A percentile compares a stretch with the other conserved stretches of the same genome.
Conservation (phyloP, 202 grass and related monocot species). For the Setaria viridis region DNA sequence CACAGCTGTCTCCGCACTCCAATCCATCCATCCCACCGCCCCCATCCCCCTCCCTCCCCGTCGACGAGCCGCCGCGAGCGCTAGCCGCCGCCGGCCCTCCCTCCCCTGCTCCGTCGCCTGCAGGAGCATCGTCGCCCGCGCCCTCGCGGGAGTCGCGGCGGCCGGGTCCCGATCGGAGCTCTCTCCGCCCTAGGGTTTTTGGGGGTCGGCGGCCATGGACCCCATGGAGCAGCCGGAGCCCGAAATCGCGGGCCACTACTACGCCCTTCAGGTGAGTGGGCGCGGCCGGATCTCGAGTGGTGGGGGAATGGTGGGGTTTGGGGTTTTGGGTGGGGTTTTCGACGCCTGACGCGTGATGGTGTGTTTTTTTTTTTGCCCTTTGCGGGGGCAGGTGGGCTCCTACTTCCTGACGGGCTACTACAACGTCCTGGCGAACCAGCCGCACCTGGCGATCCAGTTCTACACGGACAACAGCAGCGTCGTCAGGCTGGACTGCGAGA, state of each 20-base stretch:
- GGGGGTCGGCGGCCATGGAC: slow-evolving; percentile 23
- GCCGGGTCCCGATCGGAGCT: neutral
- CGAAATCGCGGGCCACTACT: slow-evolving; percentile 35
- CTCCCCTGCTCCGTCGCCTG: neutral
- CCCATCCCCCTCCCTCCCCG: slow-evolving; percentile 11
- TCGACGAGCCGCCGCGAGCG: slow-evolving; percentile 37
- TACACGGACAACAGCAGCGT: slow-evolving; percentile 64
- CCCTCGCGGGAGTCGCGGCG: slow-evolving; percentile 5
- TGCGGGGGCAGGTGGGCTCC: slow-evolving; percentile 65
- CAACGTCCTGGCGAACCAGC: slow-evolving; percentile 63
- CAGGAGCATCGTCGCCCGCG: neutral
- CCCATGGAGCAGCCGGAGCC: slow-evolving; percentile 38
- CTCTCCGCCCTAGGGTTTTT: slow-evolving; percentile 45
- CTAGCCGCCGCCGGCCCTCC: slow-evolving; percentile 20
- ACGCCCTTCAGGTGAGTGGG: slow-evolving; percentile 50
- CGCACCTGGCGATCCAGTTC: slow-evolving; percentile 62
- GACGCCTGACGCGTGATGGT: slow-evolving; percentile 12
- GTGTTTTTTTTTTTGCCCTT: neutral
- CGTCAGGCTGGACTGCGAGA: slow-evolving; percentile 58
- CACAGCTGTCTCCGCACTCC: neutral
- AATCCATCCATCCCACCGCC: neutral
- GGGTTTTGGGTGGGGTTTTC: slow-evolving; percentile 15
- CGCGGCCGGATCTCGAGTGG: neutral
- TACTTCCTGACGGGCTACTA: slow-evolving; percentile 77
- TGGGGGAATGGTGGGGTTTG: slow-evolving; percentile 3